Base-by-base conservation (phyloP, 108 stramenopile species). In the Mayamaea pseudoterrestris region DNA sequence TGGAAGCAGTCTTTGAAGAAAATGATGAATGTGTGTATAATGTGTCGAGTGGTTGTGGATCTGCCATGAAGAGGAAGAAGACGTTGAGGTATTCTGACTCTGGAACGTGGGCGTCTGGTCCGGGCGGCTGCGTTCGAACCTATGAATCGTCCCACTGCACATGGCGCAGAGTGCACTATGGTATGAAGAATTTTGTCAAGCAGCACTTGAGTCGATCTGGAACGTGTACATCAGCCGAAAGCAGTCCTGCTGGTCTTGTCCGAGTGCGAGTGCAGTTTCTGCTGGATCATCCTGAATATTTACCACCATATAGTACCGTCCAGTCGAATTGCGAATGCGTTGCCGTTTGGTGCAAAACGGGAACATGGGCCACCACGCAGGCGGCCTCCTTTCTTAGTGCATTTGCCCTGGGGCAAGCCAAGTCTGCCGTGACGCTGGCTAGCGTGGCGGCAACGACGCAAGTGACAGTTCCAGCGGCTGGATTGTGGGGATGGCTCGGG, bases 311-410 rank as follows among this genome's bases (percentile, higher is more conserved):
- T 58, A 74, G 80, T 39, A 65, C 74, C 22, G 36, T 88, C 27
- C 52, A 81, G 27, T 66, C 78, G 11, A 88, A 88, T 47, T 78
- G 73, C 34, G 86, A 88, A 56, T 88, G 86, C 30, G 77, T 88
- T 20, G 86, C 86, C 7, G 75, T 88, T 20, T 88, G 76, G 76
- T 71, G 73, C 54, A 74, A 74, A 41, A 79, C 77, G 0, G 73
- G 73, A 1, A 53, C 35, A 13, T 79, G 77, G 77, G 41, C 59
- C 12, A 79, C 77, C 16, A 46, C 74, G 2, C 77, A 79, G 31
- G 71, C 77, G 36, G 55, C 60, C 37, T 61, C 68, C 16, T 58
- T 70, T 35, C 39, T 79, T 34, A 53, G 58, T 22, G 24, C 65
- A 16, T 71, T 76, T 0, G 67, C 81, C 7, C 68, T 75, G 8